phyloP scores from a whole-genome alignment of 495 filamentous ascomycete species.

The Penicillium alfredii region DNA sequence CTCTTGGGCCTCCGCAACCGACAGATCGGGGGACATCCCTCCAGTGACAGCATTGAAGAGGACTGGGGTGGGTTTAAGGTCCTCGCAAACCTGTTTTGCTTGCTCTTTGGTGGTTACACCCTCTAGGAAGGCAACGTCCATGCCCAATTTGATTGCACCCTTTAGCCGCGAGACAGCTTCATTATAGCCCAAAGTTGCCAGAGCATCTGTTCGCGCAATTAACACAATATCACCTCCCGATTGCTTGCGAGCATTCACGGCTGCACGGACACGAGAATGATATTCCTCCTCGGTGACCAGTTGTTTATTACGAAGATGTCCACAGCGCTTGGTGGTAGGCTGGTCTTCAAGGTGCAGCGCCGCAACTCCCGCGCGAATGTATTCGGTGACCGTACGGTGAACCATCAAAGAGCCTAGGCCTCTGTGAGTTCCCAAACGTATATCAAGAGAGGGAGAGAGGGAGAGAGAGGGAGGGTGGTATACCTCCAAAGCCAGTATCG shows the following conservation, averaged over 20 bases:
- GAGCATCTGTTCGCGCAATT: conserved; percentile 52
- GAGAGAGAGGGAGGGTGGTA: conserved; percentile 12
- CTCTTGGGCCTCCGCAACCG: conserved; percentile 16
- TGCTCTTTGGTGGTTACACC: conserved; percentile 36
- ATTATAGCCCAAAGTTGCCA: conserved; percentile 48
- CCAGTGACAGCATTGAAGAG: conserved; percentile 24
- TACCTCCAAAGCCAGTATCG: conserved; percentile 51
- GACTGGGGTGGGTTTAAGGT: conserved; percentile 20
- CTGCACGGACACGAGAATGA: conserved; percentile 43
- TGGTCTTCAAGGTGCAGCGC: conserved; percentile 61
- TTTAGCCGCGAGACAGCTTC: conserved; percentile 43
- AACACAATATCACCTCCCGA: conserved; percentile 48
- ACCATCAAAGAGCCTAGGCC: conserved; percentile 39
- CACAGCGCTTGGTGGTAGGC: conserved; percentile 51
- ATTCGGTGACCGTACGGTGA: conserved; percentile 47
- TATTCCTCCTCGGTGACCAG: conserved; percentile 44
- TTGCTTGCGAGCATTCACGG: conserved; percentile 30
- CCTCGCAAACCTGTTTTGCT: conserved; percentile 9
- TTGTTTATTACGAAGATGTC: conserved; percentile 49
- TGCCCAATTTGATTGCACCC: conserved; percentile 42
- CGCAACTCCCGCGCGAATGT: conserved; percentile 51
- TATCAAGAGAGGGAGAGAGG: not conserved
- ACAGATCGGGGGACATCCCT: conserved; percentile 19
- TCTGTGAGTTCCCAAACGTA: not conserved
- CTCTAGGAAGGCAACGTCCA: conserved; percentile 55